Percentiles rank a stretch among this genome's conserved stretches.
phyloP scores from a whole-genome alignment of 2,329 filamentous ascomycete genomes.

The Zymoseptoria brevis region DNA sequence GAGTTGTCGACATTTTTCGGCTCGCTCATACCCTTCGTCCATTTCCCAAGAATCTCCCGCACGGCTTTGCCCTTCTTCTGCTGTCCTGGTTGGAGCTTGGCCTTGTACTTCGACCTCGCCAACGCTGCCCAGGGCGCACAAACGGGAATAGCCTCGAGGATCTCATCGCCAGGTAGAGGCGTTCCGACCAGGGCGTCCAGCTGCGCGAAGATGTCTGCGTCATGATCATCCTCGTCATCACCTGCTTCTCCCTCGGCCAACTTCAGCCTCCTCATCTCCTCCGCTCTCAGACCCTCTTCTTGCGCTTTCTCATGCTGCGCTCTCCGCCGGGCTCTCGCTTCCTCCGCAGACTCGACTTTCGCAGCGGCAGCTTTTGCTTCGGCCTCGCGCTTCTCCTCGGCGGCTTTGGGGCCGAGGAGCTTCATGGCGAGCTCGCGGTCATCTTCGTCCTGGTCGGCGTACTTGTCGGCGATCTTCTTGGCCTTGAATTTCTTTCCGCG shows the following conservation, averaged over 20 bases:
- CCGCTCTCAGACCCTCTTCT: constrained; percentile 66
- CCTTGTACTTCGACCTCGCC: constrained; percentile 79
- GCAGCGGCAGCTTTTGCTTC: constrained; percentile 51
- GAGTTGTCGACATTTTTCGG: constrained; percentile 37
- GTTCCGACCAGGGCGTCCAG: constrained; percentile 70
- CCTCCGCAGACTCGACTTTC: constrained; percentile 57
- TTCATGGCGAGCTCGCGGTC: constrained; percentile 76
- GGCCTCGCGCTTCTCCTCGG: constrained; percentile 59
- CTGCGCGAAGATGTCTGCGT: constrained; percentile 39
- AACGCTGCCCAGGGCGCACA: constrained; percentile 58
- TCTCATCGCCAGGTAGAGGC: constrained; percentile 73
- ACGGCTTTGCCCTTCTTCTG: constrained; percentile 93
- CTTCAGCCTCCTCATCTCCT: constrained; percentile 56
- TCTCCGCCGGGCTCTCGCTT: constrained; percentile 63
- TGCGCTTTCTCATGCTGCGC: constrained; percentile 74
- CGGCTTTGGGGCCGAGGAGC: constrained; percentile 70
- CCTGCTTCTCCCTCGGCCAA: constrained; percentile 46
- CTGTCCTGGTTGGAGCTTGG: constrained; percentile 82
- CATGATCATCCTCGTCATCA: constrained; percentile 28
- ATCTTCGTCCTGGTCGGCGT: constrained; percentile 90
- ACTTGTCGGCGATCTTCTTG: constrained; percentile 83
- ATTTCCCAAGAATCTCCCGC: constrained; percentile 77
- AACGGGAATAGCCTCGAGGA: constrained; percentile 56
- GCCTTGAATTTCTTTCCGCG: constrained; percentile 74
- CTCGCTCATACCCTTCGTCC: constrained; percentile 58